These are phyloP conservation scores for Candida ficus DNA, from an alignment of 805 yeast species.

Conservation along the genomic window DNA sequence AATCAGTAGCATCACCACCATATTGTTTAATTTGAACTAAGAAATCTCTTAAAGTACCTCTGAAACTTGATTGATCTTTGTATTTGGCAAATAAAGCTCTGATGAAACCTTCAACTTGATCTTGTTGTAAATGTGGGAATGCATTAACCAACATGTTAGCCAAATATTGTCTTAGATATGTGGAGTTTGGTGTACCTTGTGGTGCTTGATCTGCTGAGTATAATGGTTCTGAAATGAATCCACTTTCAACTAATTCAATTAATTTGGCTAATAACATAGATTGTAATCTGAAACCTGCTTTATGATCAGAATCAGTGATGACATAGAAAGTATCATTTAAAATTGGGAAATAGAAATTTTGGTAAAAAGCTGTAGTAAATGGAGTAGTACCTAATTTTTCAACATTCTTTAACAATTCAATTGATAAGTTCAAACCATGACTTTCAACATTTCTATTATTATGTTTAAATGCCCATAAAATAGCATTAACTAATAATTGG, in stretches of 20 bases:
- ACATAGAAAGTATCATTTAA: conserved; percentile 90
- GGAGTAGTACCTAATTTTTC: conserved; percentile 64
- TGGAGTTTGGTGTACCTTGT: conserved; percentile 76
- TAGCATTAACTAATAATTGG: conserved; percentile 86
- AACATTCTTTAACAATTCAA: conserved; percentile 81
- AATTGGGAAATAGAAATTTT: conserved; percentile 82
- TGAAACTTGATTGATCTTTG: conserved; percentile 69
- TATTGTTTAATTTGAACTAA: conserved; percentile 91
- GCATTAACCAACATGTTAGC: conserved; percentile 79
- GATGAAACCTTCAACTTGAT: conserved; percentile 78
- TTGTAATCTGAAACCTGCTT: conserved; percentile 90
- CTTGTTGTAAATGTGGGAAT: conserved; percentile 85
- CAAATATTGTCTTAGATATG: conserved; percentile 72
- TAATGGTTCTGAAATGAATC: conserved; percentile 70
- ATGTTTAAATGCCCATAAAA: conserved; percentile 97
- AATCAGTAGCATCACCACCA: conserved; percentile 95
- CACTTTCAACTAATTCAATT: conserved; percentile 75
- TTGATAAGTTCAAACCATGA: conserved; percentile 77
- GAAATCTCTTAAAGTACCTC: conserved; percentile 87
- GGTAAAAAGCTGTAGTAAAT: conserved; percentile 81
- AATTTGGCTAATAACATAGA: conserved; percentile 78
- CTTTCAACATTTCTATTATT: conserved; percentile 96
- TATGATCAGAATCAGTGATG: conserved; percentile 94
- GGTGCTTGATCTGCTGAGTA: conserved; percentile 80
- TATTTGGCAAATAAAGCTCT: conserved; percentile 70